Conservation (phyloP, 1,284 basidiomycete species). For the Cystobasidium pallidum region DNA sequence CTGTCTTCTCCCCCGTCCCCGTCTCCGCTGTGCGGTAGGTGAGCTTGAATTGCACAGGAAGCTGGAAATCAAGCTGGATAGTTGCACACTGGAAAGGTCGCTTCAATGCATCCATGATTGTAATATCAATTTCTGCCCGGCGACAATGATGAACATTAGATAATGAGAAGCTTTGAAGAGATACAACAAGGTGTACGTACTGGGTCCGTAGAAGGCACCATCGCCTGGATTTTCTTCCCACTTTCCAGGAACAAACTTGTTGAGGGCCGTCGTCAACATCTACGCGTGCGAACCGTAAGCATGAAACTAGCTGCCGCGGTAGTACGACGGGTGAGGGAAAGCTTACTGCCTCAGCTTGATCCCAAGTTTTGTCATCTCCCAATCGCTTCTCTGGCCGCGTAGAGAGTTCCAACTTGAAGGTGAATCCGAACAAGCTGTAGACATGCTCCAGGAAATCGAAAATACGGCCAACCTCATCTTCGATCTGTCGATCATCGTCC, state of each 20-base stretch:
- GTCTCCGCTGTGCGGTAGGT: slow-evolving; percentile 69
- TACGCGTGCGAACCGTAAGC: slow-evolving; percentile 57
- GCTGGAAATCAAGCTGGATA: slow-evolving; percentile 98
- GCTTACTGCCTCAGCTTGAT: slow-evolving; percentile 76
- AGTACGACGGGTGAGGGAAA: background rate
- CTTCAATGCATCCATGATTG: slow-evolving; percentile 86
- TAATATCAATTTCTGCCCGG: slow-evolving; percentile 96
- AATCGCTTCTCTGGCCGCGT: slow-evolving; percentile 95
- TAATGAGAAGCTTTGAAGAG: no score
- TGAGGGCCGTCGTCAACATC: slow-evolving; percentile 83
- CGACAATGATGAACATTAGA: no score
- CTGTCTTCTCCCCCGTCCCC: slow-evolving; percentile 55
- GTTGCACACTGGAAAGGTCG: slow-evolving; percentile 98
- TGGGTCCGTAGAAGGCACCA: slow-evolving; percentile 69
- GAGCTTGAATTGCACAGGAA: slow-evolving; percentile 96
- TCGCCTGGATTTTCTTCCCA: slow-evolving; percentile 97
- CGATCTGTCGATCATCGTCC: slow-evolving; percentile 65
- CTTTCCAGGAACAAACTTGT: slow-evolving; percentile 82
- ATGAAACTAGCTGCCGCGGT: background rate
- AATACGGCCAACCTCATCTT: slow-evolving; percentile 79
- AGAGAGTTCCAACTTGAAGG: slow-evolving; percentile 93
- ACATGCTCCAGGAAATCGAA: slow-evolving; percentile 95
- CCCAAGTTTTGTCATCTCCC: slow-evolving; percentile 87
- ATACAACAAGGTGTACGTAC: slow-evolving; percentile 22
- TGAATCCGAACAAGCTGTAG: slow-evolving; percentile 95